Evolutionary conservation across 2,329 filamentous ascomycete genomes (phyloP), one percentile per base, ranked within the genome.

Genomic region (Huntiella omanensis): DNA sequence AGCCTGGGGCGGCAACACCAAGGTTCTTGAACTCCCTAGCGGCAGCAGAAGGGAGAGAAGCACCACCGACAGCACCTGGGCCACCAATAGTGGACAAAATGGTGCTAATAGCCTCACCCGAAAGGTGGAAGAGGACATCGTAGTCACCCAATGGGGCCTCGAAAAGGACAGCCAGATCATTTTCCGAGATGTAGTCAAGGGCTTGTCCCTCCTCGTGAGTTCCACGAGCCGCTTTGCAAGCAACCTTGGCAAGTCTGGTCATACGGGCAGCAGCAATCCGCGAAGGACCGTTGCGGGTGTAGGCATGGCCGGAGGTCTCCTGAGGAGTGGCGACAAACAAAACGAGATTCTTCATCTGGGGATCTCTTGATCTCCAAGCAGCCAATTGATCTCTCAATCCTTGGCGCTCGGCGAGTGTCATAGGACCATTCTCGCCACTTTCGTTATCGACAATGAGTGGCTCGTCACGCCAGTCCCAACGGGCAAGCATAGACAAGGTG

Each of bases 381-480:
- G 84, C 75, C 49, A 96, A 79, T 15, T 80, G 76, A 3, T 77
- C 82, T 34, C 69, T 70, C 52, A 91, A 77, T 2, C 68, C 64
- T 32, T 72, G 63, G 8, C 80, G 68, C 28, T 81, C 74, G 8
- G 72, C 64, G 5, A 66, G 61, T 5, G 72, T 71, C 8, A 75
- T 71, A 4, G 61, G 59, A 35, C 50, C 46, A 5, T 37, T 41
- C 8, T 49, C 41, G 17, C 45, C 41, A 17, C 40, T 33, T n/a
- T 45, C 46, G 19, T 84, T 71, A 59, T 95, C 85, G 19, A 95
- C 69, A 33, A 94, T 69, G 32, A 96, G 67, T 1, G 91, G 82
- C 45, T 86, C 79, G 5, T 77, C 69, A 22, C 83, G 75, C 91
- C 91, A 98, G 59, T 96, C 85, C 86, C 91, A 98, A 37, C 77